A percentile compares a stretch with the other conserved stretches of the same genome.
Evolutionary conservation across 768 basidiomycete genomes (phyloP).

Genomic region (Termitomyces heimii): DNA sequence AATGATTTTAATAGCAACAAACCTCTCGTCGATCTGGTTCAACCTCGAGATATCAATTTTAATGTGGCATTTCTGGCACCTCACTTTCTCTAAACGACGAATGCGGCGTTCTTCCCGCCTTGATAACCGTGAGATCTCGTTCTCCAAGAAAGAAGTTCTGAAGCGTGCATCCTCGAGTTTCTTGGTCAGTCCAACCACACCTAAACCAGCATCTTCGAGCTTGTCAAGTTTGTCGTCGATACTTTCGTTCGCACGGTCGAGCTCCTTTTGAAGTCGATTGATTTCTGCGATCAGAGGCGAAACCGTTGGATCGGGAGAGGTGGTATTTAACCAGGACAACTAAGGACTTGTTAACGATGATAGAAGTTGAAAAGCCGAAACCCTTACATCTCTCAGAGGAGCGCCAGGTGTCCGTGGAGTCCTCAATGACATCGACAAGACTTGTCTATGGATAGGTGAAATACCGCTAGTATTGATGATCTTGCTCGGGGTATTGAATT

Average conservation of each 20-base stretch:
- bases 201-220: conserved; percentile 75
- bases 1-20: conserved; percentile 2
- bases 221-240: conserved; percentile 88
- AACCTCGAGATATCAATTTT: conserved; percentile 50
- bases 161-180: conserved; percentile 68
- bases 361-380: conserved; percentile 1
- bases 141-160: conserved; percentile 52
- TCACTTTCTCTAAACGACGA: conserved; percentile 51
- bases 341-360: conserved; percentile 19
- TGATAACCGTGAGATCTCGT: conserved; percentile 58
- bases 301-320: conserved; percentile 47
- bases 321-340: conserved; percentile 72
- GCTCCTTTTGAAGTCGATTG: conserved; percentile 63
- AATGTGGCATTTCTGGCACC: conserved; percentile 65
- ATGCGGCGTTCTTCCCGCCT: conserved; percentile 67
- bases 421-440: conserved; percentile 60
- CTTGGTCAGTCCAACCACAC: conserved; percentile 63
- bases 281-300: conserved; percentile 71
- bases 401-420: conserved; percentile 76
- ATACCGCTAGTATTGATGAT: conserved; percentile 50
- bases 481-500: conserved; percentile 54
- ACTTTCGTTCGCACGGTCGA: conserved; percentile 74
- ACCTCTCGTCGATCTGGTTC: conserved; percentile 60
- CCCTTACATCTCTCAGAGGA: conserved; percentile 71
- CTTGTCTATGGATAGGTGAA: conserved; percentile 74